Evolutionary conservation across 768 basidiomycete genomes (phyloP), one percentile per base, ranked within the genome.

Genomic region (Boletellus sp.): DNA sequence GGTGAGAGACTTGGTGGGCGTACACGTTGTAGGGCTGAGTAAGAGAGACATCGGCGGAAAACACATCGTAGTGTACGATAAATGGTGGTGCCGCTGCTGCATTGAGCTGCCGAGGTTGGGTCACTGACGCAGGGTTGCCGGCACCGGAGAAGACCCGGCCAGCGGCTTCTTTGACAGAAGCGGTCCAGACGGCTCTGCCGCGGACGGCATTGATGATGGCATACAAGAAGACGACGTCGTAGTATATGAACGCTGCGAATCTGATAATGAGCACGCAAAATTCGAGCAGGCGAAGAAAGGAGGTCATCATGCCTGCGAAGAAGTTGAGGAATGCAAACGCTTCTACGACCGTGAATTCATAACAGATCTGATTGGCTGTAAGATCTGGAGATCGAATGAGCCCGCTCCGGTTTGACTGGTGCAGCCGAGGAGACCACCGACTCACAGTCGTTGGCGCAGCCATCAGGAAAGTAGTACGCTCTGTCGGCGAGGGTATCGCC

Each of bases 221-320:
- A 28, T 55, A 65, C 38, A 61, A 39, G 22, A 67, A 26, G 17
- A 59, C 38, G 33, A 53, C 45, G 36, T 55, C 57, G 23, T 51
- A 57, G 47, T 65, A 67, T 9, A 65, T 31, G 44, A 67, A 61
- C 15, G 54, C 66, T 63, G 17, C 33, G n/a, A 31, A 35, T 8
- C 24, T 4, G 10, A 23, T 5, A 20, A 20, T 15, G 28, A 48
- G 33, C 51, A 45, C 19, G 41, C 19, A 24, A 17, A 16, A 33
- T 33, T 19, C 3, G 15, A 23, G 24, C 33, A 34, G n/a, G n/a
- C 17, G 35, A 16, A 11, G 10, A 47, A 28, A 28, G 11, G 28
- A 28, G 28, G 26, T n/a, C n/a, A 35, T 4, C 63, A 3, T 54
- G 69, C 66, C 63, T 9, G 34, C 45, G 44, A 54, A 51, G 53